phyloP scores from a whole-genome alignment of 768 basidiomycete genomes.

The Zangia roseola region DNA sequence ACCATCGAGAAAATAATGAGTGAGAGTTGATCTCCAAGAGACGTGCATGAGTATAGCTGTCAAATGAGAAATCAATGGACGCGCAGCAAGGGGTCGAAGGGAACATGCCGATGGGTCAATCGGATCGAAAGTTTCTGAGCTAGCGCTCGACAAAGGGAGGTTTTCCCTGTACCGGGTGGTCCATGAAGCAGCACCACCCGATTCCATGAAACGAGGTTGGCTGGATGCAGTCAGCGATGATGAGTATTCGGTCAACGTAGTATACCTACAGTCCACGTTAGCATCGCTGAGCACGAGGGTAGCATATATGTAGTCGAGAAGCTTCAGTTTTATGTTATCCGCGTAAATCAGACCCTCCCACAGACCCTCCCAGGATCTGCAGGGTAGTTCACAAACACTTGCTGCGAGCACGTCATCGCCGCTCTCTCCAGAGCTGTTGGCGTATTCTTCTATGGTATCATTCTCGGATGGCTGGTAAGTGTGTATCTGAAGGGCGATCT shows the following conservation, averaged over 20 bases:
- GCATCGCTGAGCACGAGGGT: conserved; percentile 92
- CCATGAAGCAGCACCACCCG: conserved; percentile 93
- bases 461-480: conserved; percentile 79
- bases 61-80: conserved; percentile 1
- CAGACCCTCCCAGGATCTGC: conserved; percentile 79
- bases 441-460: conserved; percentile 73
- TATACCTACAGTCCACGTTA: conserved; percentile 70
- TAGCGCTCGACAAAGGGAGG: conserved; percentile 88
- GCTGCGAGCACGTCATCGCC: conserved; percentile 80
- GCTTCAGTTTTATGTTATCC: conserved; percentile 77
- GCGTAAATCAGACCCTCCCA: conserved; percentile 92
- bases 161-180: conserved; percentile 97
- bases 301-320: conserved; percentile 93
- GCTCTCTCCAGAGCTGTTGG: conserved; percentile 55
- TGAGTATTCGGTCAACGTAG: not conserved
- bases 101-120: conserved; percentile 70
- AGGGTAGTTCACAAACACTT: conserved; percentile 86
- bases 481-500: conserved; percentile 74
- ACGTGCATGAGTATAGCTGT: conserved; percentile 81
- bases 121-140: conserved; percentile 95
- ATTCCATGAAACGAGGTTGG: conserved; percentile 94
- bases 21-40: conserved; percentile 98
- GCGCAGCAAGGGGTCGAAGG: not conserved
- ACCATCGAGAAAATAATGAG: conserved; percentile 98
- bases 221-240: conserved; percentile 38